These are phyloP conservation scores for Populus simonii DNA, from an alignment of 345 rosid genomes.

Conservation along the genomic window DNA sequence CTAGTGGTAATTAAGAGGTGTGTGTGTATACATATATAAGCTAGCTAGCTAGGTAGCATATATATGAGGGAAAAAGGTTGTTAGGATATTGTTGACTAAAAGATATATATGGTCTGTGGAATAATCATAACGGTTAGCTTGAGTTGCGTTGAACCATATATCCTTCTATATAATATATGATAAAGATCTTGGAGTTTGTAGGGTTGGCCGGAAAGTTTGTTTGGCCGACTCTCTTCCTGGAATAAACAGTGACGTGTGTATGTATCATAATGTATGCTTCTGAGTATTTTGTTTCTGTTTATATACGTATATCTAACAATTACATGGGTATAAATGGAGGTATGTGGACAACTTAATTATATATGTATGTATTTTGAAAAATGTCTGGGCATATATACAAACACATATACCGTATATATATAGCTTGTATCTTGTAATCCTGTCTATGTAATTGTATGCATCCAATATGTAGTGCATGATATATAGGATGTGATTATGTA, in stretches of 20 bases:
- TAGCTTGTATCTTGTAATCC: too few species aligned
- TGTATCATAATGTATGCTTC: not conserved
- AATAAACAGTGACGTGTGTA: constrained; percentile 11
- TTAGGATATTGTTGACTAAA: constrained; percentile 77
- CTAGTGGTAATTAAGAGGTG: not conserved
- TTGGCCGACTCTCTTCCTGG: constrained; percentile 36
- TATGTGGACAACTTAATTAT: not conserved
- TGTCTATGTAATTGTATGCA: too few species aligned
- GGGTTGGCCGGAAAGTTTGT: constrained; percentile 63
- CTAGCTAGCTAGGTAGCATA: not conserved
- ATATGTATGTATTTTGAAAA: not conserved
- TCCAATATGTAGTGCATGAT: too few species aligned
- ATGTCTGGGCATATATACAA: too few species aligned
- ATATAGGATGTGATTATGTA: too few species aligned
- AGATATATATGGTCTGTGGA: constrained; percentile 30
- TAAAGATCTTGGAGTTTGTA: constrained; percentile 15
- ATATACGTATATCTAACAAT: not conserved
- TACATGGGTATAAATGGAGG: not conserved
- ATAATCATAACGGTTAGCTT: constrained; percentile 72
- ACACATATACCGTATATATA: not conserved
- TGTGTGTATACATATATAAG: constrained; percentile 6
- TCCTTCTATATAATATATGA: constrained; percentile 37
- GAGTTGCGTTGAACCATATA: constrained; percentile 41
- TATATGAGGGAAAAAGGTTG: constrained; percentile 35
- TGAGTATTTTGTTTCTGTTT: not conserved